These are phyloP conservation scores for Xerocomus brunneocitrinus DNA, from an alignment of 768 basidiomycete species.

Conservation along the genomic window DNA sequence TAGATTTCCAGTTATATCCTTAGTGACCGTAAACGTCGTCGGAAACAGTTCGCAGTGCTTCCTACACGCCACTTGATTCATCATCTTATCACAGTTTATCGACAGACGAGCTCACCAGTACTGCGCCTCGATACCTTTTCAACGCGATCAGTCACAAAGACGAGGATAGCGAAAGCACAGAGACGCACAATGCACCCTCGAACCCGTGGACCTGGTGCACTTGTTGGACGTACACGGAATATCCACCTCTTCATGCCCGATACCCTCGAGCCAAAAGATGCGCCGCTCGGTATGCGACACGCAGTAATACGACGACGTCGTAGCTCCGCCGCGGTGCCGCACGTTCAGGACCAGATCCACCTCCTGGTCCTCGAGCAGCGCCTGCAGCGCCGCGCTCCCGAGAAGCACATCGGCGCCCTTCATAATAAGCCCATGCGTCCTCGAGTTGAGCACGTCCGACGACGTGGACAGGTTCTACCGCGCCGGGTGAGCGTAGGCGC, in stretches of 20 bases:
- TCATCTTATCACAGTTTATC: background rate
- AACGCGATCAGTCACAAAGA: background rate
- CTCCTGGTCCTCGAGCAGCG: slow-evolving; percentile 7
- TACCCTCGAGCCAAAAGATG: slow-evolving; percentile 28
- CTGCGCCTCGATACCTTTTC: slow-evolving; percentile 24
- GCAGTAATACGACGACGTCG: slow-evolving; percentile 22
- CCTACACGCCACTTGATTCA: slow-evolving; percentile 8
- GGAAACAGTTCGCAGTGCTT: slow-evolving; percentile 31
- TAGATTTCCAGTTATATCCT: slow-evolving; percentile 13
- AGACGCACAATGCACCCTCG: slow-evolving; percentile 24
- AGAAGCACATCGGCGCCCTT: slow-evolving; percentile 11
- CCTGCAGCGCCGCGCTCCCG: slow-evolving; percentile 1
- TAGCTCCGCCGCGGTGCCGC: background rate
- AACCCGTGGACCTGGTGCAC: slow-evolving; percentile 7
- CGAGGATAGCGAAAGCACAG: background rate
- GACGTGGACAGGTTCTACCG: slow-evolving; percentile 12
- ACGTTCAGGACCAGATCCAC: slow-evolving; percentile 19
- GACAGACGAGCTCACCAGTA: slow-evolving; percentile 23
- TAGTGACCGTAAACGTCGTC: slow-evolving; percentile 19
- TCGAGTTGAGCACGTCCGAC: slow-evolving; percentile 7
- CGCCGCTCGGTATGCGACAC: slow-evolving; percentile 26
- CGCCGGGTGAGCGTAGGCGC: background rate
- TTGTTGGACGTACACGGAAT: slow-evolving; percentile 22
- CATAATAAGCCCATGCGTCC: slow-evolving; percentile 5
- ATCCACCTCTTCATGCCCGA: slow-evolving; percentile 16